Evolutionary conservation across 164 flowering plant genomes (phyloP).

Genomic region (Kalanchoe fedtschenkoi): DNA sequence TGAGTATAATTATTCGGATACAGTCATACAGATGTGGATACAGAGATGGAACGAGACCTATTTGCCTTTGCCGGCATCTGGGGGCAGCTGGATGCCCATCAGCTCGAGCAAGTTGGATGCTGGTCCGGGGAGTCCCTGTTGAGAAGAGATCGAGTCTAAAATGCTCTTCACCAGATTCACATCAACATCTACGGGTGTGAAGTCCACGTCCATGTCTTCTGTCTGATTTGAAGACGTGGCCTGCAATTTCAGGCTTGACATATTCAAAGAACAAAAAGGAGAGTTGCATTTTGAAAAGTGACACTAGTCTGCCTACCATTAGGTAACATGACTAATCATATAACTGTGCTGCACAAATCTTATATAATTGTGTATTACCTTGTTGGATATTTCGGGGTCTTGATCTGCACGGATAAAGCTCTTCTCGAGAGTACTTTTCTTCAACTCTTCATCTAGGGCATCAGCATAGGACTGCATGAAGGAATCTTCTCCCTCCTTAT

Average conservation of each 20-base stretch:
- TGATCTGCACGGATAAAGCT: slow-evolving; percentile 68
- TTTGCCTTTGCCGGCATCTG: slow-evolving; percentile 42
- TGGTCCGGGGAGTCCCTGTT: slow-evolving; percentile 93
- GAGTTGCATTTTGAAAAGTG: not conserved
- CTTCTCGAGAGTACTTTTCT: slow-evolving; percentile 46
- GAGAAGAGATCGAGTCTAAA: slow-evolving; percentile 84
- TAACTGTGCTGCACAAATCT: not conserved
- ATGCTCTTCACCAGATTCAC: slow-evolving; percentile 83
- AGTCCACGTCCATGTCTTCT: slow-evolving; percentile 50
- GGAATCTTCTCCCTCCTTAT: slow-evolving; percentile 28
- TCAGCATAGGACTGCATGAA: slow-evolving; percentile 69
- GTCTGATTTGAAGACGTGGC: slow-evolving; percentile 34
- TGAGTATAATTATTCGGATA: no score
- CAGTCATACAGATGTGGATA: no score
- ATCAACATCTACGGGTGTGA: slow-evolving; percentile 82
- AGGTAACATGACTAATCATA: not conserved
- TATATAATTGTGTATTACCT: slow-evolving; percentile 22
- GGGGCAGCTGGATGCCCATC: slow-evolving; percentile 77
- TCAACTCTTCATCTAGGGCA: slow-evolving; percentile 58
- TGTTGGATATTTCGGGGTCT: slow-evolving; percentile 21
- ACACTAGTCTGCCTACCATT: not conserved
- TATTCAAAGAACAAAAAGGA: not conserved
- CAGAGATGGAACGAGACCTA: slow-evolving; percentile 7
- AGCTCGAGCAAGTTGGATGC: slow-evolving; percentile 87
- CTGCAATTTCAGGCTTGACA: slow-evolving; percentile 21